Evolutionary conservation across 2,329 filamentous ascomycete species (phyloP).

Genomic region (Penicillium sp.): DNA sequence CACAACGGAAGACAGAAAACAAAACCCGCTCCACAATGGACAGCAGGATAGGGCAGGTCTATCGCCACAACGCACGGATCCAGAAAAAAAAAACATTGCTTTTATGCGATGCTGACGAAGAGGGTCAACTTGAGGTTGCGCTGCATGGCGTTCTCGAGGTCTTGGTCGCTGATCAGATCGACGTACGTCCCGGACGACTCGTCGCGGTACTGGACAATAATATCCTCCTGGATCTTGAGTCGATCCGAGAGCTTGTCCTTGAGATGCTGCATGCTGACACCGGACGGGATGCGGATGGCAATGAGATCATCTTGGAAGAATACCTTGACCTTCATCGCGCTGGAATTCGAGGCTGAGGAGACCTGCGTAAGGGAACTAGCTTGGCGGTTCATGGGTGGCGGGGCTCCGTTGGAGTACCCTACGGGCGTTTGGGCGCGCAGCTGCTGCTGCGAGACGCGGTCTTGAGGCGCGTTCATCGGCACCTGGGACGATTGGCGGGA

Average conservation of each 20-base stretch:
- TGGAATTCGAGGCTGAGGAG: slow-evolving; percentile 38
- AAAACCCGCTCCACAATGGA: slow-evolving; percentile 3
- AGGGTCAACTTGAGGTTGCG: slow-evolving; percentile 85
- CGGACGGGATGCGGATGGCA: slow-evolving; percentile 79
- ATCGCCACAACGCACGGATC: slow-evolving; percentile 10
- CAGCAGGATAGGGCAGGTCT: slow-evolving; percentile 7
- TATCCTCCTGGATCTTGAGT: slow-evolving; percentile 71
- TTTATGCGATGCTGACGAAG: slow-evolving; percentile 53
- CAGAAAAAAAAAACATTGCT: slow-evolving; percentile 9
- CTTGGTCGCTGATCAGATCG: slow-evolving; percentile 72
- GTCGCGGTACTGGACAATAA: slow-evolving; percentile 82
- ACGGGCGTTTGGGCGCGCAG: slow-evolving; percentile 38
- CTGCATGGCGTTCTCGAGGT: slow-evolving; percentile 75
- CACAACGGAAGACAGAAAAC: slow-evolving; percentile 12
- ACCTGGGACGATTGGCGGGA: slow-evolving; percentile 65
- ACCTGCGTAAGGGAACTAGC: slow-evolving; percentile 54
- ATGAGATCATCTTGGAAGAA: slow-evolving; percentile 91
- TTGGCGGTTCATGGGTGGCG: slow-evolving; percentile 47
- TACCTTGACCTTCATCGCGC: slow-evolving; percentile 86
- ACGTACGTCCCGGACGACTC: slow-evolving; percentile 73
- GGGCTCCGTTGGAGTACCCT: slow-evolving; percentile 35
- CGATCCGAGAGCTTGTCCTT: slow-evolving; percentile 82
- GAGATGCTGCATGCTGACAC: slow-evolving; percentile 74
- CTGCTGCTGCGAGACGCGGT: slow-evolving; percentile 45
- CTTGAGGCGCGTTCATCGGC: slow-evolving; percentile 55